A percentile compares a stretch with the other conserved stretches of the same genome.
phyloP scores from a whole-genome alignment of 148 eudicot genomes.

The Chenopodium album region DNA sequence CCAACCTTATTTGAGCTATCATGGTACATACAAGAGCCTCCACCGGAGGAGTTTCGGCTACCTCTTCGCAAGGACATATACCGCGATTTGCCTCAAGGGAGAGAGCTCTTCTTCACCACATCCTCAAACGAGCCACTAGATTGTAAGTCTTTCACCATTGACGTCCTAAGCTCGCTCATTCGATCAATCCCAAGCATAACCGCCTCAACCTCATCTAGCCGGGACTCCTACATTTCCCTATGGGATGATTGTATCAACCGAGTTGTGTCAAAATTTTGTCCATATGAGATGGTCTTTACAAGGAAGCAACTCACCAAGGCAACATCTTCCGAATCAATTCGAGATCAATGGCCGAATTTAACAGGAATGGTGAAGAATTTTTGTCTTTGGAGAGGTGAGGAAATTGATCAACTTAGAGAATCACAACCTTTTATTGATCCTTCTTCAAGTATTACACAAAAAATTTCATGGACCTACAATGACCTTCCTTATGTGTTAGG shows the following conservation, averaged over 20 bases:
- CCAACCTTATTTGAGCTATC: slow-evolving; percentile 70
- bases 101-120: slow-evolving; percentile 60
- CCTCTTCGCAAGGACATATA: slow-evolving; percentile 62
- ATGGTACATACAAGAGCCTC: slow-evolving; percentile 78
- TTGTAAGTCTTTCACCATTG: slow-evolving; percentile 54
- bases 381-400: slow-evolving; percentile 88
- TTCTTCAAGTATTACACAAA: slow-evolving; percentile 44
- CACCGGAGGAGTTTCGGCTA: slow-evolving; percentile 60
- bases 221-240: slow-evolving; percentile 70
- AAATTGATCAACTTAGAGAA: slow-evolving; percentile 53
- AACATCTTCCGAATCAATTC: slow-evolving; percentile 13
- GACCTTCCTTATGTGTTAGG: slow-evolving; percentile 74
- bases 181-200: slow-evolving; percentile 46
- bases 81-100: slow-evolving; percentile 72
- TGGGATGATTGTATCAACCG: slow-evolving; percentile 91
- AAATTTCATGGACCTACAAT: slow-evolving; percentile 60
- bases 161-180: slow-evolving; percentile 54
- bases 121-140: slow-evolving; percentile 47
- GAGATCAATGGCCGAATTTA: slow-evolving; percentile 72
- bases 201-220: slow-evolving; percentile 33
- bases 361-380: slow-evolving; percentile 55
- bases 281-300: slow-evolving; percentile 45
- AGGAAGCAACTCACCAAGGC: slow-evolving; percentile 42
- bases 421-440: slow-evolving; percentile 47
- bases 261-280: slow-evolving; percentile 59